Percentiles rank a stretch among this genome's conserved stretches.
Evolutionary conservation across 106 monocot genomes (phyloP).

Genomic region (Agapanthus africanus): DNA sequence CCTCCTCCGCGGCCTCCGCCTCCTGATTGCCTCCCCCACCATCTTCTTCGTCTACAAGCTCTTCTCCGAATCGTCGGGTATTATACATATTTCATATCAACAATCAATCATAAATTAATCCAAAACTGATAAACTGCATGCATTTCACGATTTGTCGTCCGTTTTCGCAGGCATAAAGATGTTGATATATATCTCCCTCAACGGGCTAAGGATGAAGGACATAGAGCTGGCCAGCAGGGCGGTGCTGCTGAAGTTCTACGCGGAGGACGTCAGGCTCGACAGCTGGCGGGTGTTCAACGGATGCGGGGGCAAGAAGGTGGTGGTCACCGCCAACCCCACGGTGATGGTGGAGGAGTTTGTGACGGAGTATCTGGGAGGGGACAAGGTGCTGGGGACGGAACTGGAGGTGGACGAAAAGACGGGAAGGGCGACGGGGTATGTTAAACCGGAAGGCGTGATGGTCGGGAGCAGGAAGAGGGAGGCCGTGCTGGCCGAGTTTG

Average conservation of each 20-base stretch:
- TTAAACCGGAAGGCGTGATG: constrained; percentile 55
- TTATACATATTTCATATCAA: too few species aligned
- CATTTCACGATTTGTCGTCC: too few species aligned
- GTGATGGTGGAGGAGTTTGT: constrained; percentile 84
- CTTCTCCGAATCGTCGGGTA: constrained; percentile 50
- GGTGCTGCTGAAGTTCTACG: constrained; percentile 80
- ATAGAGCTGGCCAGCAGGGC: constrained; percentile 52
- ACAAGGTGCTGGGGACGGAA: constrained; percentile 69
- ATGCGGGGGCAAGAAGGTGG: constrained; percentile 51
- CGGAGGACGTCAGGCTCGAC: constrained; percentile 56
- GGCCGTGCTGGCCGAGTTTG: constrained; percentile 37
- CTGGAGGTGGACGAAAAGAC: constrained; percentile 49
- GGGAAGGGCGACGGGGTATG: constrained; percentile 46
- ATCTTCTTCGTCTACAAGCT: constrained; percentile 46
- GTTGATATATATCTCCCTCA: constrained; percentile 52
- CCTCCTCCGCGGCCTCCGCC: constrained; percentile 48
- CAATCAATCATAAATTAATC: too few species aligned
- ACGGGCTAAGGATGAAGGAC: constrained; percentile 43
- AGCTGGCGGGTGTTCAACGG: constrained; percentile 49
- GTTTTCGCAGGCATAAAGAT: constrained; percentile 64
- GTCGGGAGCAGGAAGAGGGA: constrained; percentile 46
- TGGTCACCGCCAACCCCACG: constrained; percentile 75
- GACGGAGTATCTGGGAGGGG: constrained; percentile 61
- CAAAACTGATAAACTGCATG: too few species aligned
- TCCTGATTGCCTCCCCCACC: constrained; percentile 57